A percentile compares a stretch with the other conserved stretches of the same genome.
phyloP scores from a whole-genome alignment of 805 yeast genomes.

The Yamadazyma insecticola region DNA sequence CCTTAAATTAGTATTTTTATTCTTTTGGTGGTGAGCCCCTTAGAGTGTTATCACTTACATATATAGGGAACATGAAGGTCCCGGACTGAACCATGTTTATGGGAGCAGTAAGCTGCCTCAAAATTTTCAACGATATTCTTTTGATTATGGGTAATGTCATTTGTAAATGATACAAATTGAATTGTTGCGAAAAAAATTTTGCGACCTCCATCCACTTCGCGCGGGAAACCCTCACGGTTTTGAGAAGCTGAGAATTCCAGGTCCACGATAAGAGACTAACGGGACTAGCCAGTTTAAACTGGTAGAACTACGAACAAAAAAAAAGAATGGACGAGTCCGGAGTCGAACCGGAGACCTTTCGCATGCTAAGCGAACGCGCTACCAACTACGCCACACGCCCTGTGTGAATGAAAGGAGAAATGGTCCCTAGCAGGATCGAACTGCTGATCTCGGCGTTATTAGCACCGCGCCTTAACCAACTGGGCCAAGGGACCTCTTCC shows the following conservation, averaged over 20 bases:
- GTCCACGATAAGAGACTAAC: too few species aligned
- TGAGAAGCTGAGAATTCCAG: too few species aligned
- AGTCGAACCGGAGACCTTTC: constrained; percentile 47
- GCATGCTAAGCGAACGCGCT: constrained; percentile 48
- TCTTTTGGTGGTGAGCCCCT: neutral
- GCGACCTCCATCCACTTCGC: too few species aligned
- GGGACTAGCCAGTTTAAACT: too few species aligned
- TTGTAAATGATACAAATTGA: too few species aligned
- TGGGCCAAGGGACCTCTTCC: constrained; percentile 51
- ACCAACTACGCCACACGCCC: constrained; percentile 49
- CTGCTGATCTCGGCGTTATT: constrained; percentile 67
- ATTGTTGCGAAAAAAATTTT: too few species aligned
- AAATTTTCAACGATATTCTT: too few species aligned
- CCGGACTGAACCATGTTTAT: too few species aligned
- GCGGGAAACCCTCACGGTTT: too few species aligned
- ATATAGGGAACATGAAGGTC: constrained; percentile 10
- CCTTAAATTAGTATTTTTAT: constrained; percentile 15
- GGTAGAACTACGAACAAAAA: too few species aligned
- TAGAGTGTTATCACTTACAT: constrained; percentile 5
- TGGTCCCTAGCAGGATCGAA: constrained; percentile 86
- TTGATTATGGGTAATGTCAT: too few species aligned
- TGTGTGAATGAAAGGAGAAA: constrained; percentile 15
- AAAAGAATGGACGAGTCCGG: constrained; percentile 36
- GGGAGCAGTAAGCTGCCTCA: too few species aligned
- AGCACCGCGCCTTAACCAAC: constrained; percentile 51